Evolutionary conservation across 2,329 filamentous ascomycete species (phyloP), one percentile per base, ranked within the genome.

Genomic region (Arthrobotrys entomopaga): DNA sequence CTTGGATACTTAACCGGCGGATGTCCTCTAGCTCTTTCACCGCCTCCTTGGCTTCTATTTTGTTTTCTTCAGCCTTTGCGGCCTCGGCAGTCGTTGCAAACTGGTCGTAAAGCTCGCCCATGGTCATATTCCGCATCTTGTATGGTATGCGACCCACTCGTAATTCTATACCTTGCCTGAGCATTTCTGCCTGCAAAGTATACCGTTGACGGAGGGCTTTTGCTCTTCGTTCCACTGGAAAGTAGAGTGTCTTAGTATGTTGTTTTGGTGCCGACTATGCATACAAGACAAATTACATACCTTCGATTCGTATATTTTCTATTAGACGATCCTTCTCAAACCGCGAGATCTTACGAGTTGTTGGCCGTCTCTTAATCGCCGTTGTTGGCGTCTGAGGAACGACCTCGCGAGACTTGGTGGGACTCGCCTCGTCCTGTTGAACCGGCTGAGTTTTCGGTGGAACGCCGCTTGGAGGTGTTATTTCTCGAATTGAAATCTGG

Each of bases 321-420:
- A 75, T 75, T 19, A 75, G 22, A 22, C 65, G 65, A 38, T 75
- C 65, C 34, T 75, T 75, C 19, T 75, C 65, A n/a, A 70, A 70
- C 15, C 59, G 71, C 19, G 71, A 75, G n/a, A 75, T 75, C 29
- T 70, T 70, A 13, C 71, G 57, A 15, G 26, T 34, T 22, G 48
- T 13, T 15, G 42, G 46, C 20, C 46, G 56, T 15, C 52, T 50
- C 38, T 54, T 63, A 22, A 66, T 59, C 11, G 58, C 52, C 4
- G 70, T 60, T 7, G 63, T 57, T 52, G 70, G 70, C 6, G 70
- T 74, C 15, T 53, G 63, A 15, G 61, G 50, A 34, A 67, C 38
- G 11, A 74, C 24, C 10, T 60, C 54, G 11, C 57, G 52, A 26
- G 63, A 42, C 4, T 15, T 49, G 34, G 29, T 40, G 19, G 48